Evolutionary conservation across 148 eudicot species (phyloP).

Genomic region (Rhododendron ovatum): DNA sequence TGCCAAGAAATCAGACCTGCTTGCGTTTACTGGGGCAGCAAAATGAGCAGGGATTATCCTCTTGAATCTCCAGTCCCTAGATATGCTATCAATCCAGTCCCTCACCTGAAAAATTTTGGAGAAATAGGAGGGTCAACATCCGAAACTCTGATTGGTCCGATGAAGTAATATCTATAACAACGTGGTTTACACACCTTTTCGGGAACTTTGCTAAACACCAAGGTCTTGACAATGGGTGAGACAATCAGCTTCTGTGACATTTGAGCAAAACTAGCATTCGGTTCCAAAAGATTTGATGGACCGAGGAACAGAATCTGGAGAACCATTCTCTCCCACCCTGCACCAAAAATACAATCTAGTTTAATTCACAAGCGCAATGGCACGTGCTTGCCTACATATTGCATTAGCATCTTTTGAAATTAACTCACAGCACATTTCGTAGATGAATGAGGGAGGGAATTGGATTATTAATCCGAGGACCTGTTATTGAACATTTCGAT

Average conservation of each 20-base stretch:
- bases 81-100: constrained; percentile 86
- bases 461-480: not conserved
- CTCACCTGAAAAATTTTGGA: constrained; percentile 46
- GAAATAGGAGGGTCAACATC: not conserved
- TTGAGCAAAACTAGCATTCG: constrained; percentile 83
- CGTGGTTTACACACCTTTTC: constrained; percentile 63
- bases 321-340: constrained; percentile 99
- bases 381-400: not conserved
- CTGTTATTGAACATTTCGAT: not conserved
- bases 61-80: constrained; percentile 85
- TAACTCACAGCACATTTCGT: not conserved
- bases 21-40: constrained; percentile 80
- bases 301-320: constrained; percentile 97
- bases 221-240: constrained; percentile 93
- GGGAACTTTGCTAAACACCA: constrained; percentile 98
- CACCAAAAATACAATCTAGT: not conserved
- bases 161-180: not conserved
- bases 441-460: not conserved
- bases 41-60: constrained; percentile 98
- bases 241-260: constrained; percentile 97
- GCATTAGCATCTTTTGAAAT: not conserved
- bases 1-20: constrained; percentile 79
- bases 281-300: constrained; percentile 93
- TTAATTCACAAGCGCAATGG: not conserved
- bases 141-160: not conserved